Evolutionary conservation across 768 basidiomycete species (phyloP).

Genomic region (Leccinum variicolor): DNA sequence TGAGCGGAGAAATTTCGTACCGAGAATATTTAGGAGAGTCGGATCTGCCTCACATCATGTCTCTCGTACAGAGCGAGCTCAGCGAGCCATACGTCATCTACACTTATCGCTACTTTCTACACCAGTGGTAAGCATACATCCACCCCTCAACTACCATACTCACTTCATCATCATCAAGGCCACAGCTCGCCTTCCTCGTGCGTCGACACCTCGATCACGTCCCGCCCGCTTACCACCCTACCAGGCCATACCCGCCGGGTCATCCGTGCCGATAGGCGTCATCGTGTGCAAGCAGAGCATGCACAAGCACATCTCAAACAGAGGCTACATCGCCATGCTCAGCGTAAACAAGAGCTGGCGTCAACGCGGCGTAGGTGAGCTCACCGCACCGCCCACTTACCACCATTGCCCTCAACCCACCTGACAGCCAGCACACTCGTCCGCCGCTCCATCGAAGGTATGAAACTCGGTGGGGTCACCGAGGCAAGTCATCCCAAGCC

Average conservation of each 20-base stretch:
- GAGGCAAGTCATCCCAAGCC: constrained; percentile 59
- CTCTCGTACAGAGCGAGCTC: constrained; percentile 85
- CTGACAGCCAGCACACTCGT: constrained; percentile 80
- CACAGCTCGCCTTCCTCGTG: constrained; percentile 83
- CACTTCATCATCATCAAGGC: constrained; percentile 43
- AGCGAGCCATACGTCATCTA: constrained; percentile 96
- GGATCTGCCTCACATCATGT: constrained; percentile 81
- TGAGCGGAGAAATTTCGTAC: constrained; percentile 47
- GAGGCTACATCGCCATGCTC: constrained; percentile 99
- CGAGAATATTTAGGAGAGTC: constrained; percentile 72
- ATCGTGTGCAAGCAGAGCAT: constrained; percentile 97
- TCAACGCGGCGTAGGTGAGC: constrained; percentile 89
- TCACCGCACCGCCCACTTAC: background rate
- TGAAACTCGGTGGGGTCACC: constrained; percentile 79
- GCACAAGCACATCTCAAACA: constrained; percentile 69
- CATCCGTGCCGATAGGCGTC: constrained; percentile 71
- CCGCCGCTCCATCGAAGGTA: constrained; percentile 74
- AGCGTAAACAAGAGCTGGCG: constrained; percentile 83
- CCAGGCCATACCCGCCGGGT: constrained; percentile 28
- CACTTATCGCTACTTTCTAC: constrained; percentile 95
- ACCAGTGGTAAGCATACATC: constrained; percentile 68
- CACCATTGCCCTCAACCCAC: constrained; percentile 15
- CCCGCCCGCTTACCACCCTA: background rate
- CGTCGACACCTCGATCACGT: background rate
- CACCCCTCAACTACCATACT: too few relatives aligned